These are phyloP conservation scores for Talaromyces borbonicus DNA, from an alignment of 495 filamentous ascomycete species.

Conservation along the genomic window DNA sequence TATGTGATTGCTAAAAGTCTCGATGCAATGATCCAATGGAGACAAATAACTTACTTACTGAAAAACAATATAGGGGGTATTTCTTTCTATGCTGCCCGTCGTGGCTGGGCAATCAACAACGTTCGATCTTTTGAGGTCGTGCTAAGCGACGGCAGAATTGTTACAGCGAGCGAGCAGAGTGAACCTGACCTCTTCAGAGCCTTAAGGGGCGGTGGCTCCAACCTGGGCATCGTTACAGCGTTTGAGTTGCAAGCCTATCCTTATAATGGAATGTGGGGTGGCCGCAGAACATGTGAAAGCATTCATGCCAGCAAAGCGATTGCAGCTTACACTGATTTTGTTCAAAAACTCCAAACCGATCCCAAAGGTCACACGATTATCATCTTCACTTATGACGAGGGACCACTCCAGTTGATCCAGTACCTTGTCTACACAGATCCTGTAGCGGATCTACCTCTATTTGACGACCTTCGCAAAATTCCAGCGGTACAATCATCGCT, in stretches of 20 bases:
- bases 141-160: slow-evolving; percentile 22
- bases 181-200: slow-evolving; percentile 33
- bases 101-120: background rate
- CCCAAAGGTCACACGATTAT: background rate
- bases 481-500: background rate
- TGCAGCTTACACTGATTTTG: background rate
- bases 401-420: background rate
- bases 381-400: background rate
- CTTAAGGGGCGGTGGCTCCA: slow-evolving; percentile 31
- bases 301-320: background rate
- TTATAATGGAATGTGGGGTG: background rate
- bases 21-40: too few relatives aligned
- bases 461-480: background rate
- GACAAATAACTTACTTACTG: background rate
- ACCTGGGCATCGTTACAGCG: background rate
- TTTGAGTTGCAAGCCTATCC: background rate
- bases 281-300: background rate
- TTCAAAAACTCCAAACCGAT: background rate
- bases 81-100: background rate
- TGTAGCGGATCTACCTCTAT: background rate
- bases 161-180: slow-evolving; percentile 19
- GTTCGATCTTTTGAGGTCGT: slow-evolving; percentile 22
- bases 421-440: background rate
- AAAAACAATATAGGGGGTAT: background rate
- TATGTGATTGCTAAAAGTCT: background rate